These are phyloP conservation scores for Teunomyces kruisii DNA, from an alignment of 805 yeast genomes.

Conservation along the genomic window DNA sequence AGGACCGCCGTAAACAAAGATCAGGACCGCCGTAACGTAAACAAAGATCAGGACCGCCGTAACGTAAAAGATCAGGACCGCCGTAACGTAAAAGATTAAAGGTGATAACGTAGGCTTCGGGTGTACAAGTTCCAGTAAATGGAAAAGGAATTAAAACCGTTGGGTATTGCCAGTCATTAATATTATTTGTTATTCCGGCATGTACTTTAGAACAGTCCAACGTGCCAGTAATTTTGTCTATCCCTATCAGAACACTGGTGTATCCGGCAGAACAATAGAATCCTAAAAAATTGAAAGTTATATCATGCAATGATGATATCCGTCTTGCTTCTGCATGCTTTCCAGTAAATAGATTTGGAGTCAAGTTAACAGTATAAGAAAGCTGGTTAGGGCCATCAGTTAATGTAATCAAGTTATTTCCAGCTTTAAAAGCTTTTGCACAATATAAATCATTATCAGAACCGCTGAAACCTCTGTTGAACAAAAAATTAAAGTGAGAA, in stretches of 20 bases:
- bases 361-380: constrained; percentile 11
- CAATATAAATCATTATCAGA: constrained; percentile 8
- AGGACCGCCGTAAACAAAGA: too few relatives aligned
- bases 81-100: too few relatives aligned
- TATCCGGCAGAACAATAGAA: constrained; percentile 21
- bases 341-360: neutral
- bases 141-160: neutral
- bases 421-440: constrained; percentile 8
- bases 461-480: constrained; percentile 19
- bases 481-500: constrained; percentile 12
- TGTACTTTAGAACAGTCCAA: constrained; percentile 20
- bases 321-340: neutral
- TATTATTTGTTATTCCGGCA: constrained; percentile 17
- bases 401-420: constrained; percentile 16
- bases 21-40: too few relatives aligned
- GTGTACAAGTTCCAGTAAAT: constrained; percentile 6
- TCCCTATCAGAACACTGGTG: constrained; percentile 20
- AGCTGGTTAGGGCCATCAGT: constrained; percentile 15
- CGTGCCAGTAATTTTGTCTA: constrained; percentile 9
- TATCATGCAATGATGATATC: neutral
- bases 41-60: too few relatives aligned
- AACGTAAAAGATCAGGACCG: too few relatives aligned
- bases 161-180: constrained; percentile 24
- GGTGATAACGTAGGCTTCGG: too few relatives aligned
- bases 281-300: constrained; percentile 9